These are phyloP conservation scores for Penicillium daleae DNA, from an alignment of 495 filamentous ascomycete genomes.

Conservation along the genomic window DNA sequence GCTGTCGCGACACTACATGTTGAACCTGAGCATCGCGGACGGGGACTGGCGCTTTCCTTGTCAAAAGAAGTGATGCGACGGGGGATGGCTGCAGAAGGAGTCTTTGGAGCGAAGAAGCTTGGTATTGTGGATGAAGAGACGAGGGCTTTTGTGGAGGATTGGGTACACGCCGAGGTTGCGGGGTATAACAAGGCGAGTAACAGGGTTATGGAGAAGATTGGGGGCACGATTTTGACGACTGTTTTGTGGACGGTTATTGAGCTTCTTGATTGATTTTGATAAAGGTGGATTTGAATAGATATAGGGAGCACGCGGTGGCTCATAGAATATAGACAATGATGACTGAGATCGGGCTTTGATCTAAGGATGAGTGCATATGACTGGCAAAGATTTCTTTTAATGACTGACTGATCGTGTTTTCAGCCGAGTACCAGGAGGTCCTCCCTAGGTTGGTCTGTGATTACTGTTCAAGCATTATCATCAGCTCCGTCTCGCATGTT, in stretches of 20 bases:
- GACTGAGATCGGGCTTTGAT: too few relatives aligned
- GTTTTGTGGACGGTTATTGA: conserved; percentile 51
- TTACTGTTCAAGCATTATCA: too few relatives aligned
- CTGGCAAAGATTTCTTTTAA: too few relatives aligned
- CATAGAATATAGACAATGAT: not conserved
- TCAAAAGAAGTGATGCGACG: conserved; percentile 39
- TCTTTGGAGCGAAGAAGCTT: conserved; percentile 25
- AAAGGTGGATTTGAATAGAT: not conserved
- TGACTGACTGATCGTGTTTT: too few relatives aligned
- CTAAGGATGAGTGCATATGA: too few relatives aligned
- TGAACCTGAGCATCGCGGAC: conserved; percentile 49
- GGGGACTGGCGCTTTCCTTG: conserved; percentile 46
- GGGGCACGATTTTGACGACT: conserved; percentile 41
- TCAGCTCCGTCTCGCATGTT: too few relatives aligned
- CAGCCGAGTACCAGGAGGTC: too few relatives aligned
- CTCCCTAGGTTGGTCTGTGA: too few relatives aligned
- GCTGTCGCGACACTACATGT: conserved; percentile 54
- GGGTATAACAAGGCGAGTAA: conserved; percentile 49
- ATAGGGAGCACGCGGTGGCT: not conserved
- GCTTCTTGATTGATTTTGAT: conserved; percentile 15
- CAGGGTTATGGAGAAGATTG: conserved; percentile 55
- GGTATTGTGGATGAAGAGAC: conserved; percentile 12
- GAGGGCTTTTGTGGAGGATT: conserved; percentile 20
- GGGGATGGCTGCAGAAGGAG: conserved; percentile 29
- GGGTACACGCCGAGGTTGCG: conserved; percentile 53